phyloP scores from a whole-genome alignment of 2,329 filamentous ascomycete genomes.

The Colletotrichum orbiculare region DNA sequence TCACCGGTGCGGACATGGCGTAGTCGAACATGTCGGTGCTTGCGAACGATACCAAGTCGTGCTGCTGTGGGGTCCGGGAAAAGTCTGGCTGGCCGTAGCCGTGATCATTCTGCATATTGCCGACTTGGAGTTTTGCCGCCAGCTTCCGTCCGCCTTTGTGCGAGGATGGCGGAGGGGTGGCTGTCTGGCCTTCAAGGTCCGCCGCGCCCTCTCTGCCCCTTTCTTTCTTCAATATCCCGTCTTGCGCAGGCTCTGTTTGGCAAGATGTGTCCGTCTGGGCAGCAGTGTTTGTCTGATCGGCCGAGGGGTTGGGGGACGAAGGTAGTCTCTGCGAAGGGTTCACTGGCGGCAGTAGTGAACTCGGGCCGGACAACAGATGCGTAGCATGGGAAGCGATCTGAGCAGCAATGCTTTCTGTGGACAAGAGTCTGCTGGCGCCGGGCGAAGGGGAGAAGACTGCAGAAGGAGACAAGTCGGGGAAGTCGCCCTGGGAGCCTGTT shows the following conservation, averaged over 20 bases:
- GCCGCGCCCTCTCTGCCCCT: slow-evolving; percentile 54
- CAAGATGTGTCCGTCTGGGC: slow-evolving; percentile 43
- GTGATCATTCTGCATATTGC: slow-evolving; percentile 69
- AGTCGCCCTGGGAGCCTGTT: slow-evolving; percentile 56
- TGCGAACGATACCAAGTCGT: slow-evolving; percentile 59
- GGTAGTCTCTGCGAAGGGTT: slow-evolving; percentile 67
- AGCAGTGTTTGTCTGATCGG: slow-evolving; percentile 45
- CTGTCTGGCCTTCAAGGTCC: slow-evolving; percentile 60
- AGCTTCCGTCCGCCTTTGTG: slow-evolving; percentile 67
- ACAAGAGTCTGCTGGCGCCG: slow-evolving; percentile 62
- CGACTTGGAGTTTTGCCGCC: slow-evolving; percentile 57
- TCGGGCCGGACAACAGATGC: slow-evolving; percentile 66
- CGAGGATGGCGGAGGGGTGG: slow-evolving; percentile 69
- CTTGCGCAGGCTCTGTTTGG: slow-evolving; percentile 38
- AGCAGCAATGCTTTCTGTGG: slow-evolving; percentile 58
- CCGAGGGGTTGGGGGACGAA: slow-evolving; percentile 65
- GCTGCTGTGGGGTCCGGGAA: slow-evolving; percentile 59
- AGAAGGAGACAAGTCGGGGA: slow-evolving; percentile 54
- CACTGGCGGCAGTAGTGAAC: slow-evolving; percentile 67
- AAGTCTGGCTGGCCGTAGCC: slow-evolving; percentile 64
- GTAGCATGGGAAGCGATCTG: slow-evolving; percentile 72
- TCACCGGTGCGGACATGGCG: slow-evolving; percentile 68
- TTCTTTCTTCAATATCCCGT: slow-evolving; percentile 56
- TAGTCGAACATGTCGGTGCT: slow-evolving; percentile 69
- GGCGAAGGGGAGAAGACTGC: slow-evolving; percentile 49